Percentiles rank a stretch among this genome's conserved stretches.
These are phyloP conservation scores for Penicillium freii DNA, from an alignment of 2,329 filamentous ascomycete genomes.

Conservation along the genomic window DNA sequence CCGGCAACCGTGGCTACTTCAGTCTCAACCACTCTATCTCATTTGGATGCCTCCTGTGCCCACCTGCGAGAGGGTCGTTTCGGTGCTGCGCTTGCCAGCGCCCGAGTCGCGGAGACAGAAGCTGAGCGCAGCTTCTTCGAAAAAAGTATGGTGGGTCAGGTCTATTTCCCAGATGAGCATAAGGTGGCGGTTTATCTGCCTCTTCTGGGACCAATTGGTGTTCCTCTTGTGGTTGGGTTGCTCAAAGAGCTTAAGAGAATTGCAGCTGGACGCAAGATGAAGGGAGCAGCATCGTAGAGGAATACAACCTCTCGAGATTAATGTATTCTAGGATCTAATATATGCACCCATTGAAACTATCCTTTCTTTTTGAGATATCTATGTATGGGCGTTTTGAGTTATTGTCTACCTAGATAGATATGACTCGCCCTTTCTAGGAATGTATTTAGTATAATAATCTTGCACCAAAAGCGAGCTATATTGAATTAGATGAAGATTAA, in stretches of 20 bases:
- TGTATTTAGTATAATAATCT: neutral
- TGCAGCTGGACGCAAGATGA: slow-evolving; percentile 32
- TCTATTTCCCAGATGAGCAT: slow-evolving; percentile 98
- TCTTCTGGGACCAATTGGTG: slow-evolving; percentile 82
- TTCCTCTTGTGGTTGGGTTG: slow-evolving; percentile 80
- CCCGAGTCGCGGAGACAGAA: slow-evolving; percentile 79
- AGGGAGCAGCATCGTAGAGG: slow-evolving; percentile 13
- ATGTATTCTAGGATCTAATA: slow-evolving; percentile 8
- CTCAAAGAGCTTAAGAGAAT: slow-evolving; percentile 73
- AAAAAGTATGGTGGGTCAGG: slow-evolving; percentile 97
- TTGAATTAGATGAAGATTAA: neutral
- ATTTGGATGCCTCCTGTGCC: slow-evolving; percentile 74
- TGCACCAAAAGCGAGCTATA: neutral
- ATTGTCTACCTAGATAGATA: neutral
- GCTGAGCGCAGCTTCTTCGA: slow-evolving; percentile 96
- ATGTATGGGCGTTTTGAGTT: neutral
- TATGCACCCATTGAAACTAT: slow-evolving; percentile 5
- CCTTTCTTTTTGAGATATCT: neutral
- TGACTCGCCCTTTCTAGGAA: neutral
- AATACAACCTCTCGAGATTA: neutral
- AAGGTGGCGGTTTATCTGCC: slow-evolving; percentile 96
- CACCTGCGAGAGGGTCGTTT: slow-evolving; percentile 62
- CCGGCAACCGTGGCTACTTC: slow-evolving; percentile 82
- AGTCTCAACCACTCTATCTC: slow-evolving; percentile 73
- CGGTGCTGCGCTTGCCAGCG: slow-evolving; percentile 70